These are phyloP conservation scores for Fistulifera solaris DNA, from an alignment of 108 stramenopile genomes.

Conservation along the genomic window DNA sequence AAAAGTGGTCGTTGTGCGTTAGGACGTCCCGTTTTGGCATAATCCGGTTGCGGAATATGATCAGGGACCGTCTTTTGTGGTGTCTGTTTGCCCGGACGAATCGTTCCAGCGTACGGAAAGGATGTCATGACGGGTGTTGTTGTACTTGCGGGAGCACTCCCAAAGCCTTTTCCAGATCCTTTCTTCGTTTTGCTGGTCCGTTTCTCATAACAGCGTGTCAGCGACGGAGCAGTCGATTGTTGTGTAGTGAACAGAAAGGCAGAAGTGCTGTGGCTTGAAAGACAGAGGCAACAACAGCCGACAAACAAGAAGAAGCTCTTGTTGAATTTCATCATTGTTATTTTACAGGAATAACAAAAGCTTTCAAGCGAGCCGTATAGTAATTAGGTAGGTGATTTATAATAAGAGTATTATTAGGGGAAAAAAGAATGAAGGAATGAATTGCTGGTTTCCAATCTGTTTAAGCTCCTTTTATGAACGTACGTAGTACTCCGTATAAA, in stretches of 20 bases:
- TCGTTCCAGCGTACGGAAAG: conserved; percentile 66
- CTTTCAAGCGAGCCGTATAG: background rate
- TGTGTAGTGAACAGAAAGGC: background rate
- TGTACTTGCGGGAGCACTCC: background rate
- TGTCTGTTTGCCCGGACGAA: conserved; percentile 58
- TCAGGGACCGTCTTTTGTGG: conserved; percentile 49
- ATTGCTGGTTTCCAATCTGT: no score
- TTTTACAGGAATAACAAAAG: background rate
- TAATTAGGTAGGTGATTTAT: background rate
- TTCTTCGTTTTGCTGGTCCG: conserved; percentile 33
- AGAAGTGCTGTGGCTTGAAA: background rate
- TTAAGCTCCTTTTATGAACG: no score
- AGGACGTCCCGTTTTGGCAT: conserved; percentile 66
- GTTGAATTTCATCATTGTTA: background rate
- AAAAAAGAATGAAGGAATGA: background rate
- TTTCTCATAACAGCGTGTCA: conserved; percentile 23
- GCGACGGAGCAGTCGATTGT: background rate
- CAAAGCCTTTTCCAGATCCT: conserved; percentile 21
- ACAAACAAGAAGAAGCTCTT: background rate
- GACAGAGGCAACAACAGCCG: background rate
- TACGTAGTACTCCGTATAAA: no score
- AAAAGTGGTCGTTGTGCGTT: conserved; percentile 21
- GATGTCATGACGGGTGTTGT: background rate
- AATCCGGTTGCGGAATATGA: conserved; percentile 61
- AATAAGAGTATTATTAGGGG: background rate